Evolutionary conservation across 345 rosid species (phyloP).

Genomic region (Camelina neglecta): DNA sequence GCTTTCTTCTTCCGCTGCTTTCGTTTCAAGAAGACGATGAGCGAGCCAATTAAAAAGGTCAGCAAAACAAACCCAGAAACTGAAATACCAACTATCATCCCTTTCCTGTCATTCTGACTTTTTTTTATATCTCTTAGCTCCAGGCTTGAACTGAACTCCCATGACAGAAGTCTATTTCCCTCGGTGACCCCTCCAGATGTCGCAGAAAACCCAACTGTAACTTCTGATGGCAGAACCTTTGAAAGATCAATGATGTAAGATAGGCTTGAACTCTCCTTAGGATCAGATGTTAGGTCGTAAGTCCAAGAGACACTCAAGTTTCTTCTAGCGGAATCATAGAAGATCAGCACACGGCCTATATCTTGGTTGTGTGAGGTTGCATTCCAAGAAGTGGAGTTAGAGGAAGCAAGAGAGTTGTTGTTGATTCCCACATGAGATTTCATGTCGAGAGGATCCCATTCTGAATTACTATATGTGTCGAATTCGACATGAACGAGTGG

Average conservation of each 20-base stretch:
- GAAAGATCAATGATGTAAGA: conserved; percentile 52
- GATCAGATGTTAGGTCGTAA: conserved; percentile 36
- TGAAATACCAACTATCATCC: conserved; percentile 28
- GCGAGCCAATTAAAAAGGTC: background rate
- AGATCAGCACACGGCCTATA: conserved; percentile 42
- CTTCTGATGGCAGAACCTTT: conserved; percentile 50
- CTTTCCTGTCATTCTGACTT: conserved; percentile 21
- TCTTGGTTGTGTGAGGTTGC: conserved; percentile 38
- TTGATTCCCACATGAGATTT: conserved; percentile 52
- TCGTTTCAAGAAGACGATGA: conserved; percentile 21
- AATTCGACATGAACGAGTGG: conserved; percentile 51
- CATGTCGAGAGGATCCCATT: conserved; percentile 45
- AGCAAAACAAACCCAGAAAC: conserved; percentile 39
- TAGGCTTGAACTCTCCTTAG: conserved; percentile 46
- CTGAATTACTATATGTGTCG: conserved; percentile 29
- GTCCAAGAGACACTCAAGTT: conserved; percentile 59
- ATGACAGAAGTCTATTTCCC: conserved; percentile 45
- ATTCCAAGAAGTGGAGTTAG: conserved; percentile 46
- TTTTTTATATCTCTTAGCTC: conserved; percentile 30
- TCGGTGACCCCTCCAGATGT: conserved; percentile 30
- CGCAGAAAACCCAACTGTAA: conserved; percentile 56
- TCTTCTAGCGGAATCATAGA: conserved; percentile 46
- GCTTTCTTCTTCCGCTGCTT: conserved; percentile 25
- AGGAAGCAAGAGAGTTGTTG: conserved; percentile 40
- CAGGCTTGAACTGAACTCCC: conserved; percentile 53